These are phyloP conservation scores for Alternaria solani DNA, from an alignment of 2,329 filamentous ascomycete species.

Conservation along the genomic window DNA sequence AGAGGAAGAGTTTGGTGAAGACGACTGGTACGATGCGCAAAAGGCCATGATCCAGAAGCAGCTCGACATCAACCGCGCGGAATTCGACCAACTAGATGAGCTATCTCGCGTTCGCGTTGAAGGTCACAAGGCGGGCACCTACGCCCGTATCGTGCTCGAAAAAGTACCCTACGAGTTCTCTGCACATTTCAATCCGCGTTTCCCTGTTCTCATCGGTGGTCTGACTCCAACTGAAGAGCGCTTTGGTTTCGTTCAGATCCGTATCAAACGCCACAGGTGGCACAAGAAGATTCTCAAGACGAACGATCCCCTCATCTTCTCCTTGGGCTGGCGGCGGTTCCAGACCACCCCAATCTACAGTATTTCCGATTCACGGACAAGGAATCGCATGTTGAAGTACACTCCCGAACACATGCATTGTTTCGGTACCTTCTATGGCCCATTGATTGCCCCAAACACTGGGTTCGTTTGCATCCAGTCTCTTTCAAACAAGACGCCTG, in stretches of 20 bases:
- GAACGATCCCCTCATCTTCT: constrained; percentile 96
- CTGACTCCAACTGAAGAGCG: constrained; percentile 92
- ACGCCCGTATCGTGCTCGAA: constrained; percentile 89
- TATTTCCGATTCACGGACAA: constrained; percentile 89
- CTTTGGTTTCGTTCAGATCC: constrained; percentile 92
- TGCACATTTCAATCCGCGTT: constrained; percentile 78
- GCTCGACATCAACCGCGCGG: constrained; percentile 92
- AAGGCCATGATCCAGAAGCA: constrained; percentile 96
- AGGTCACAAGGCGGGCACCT: constrained; percentile 90
- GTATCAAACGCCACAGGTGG: constrained; percentile 98
- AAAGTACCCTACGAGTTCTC: constrained; percentile 92
- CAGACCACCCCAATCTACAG: constrained; percentile 93
- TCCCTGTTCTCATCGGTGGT: constrained; percentile 89
- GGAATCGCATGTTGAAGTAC: constrained; percentile 98
- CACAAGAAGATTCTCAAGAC: constrained; percentile 99
- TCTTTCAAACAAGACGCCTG: constrained; percentile 82
- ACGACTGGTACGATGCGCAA: constrained; percentile 98
- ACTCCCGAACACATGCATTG: constrained; percentile 99
- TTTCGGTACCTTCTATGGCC: constrained; percentile 94
- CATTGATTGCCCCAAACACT: constrained; percentile 92
- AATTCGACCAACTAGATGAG: constrained; percentile 88
- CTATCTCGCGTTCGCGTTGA: constrained; percentile 83
- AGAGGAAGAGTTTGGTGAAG: constrained; percentile 87
- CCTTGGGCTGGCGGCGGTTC: constrained; percentile 94
- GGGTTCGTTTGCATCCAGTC: constrained; percentile 94